Base-by-base conservation (phyloP, 371 early-diverging fungal genomes). In the Mortierella sp. region DNA sequence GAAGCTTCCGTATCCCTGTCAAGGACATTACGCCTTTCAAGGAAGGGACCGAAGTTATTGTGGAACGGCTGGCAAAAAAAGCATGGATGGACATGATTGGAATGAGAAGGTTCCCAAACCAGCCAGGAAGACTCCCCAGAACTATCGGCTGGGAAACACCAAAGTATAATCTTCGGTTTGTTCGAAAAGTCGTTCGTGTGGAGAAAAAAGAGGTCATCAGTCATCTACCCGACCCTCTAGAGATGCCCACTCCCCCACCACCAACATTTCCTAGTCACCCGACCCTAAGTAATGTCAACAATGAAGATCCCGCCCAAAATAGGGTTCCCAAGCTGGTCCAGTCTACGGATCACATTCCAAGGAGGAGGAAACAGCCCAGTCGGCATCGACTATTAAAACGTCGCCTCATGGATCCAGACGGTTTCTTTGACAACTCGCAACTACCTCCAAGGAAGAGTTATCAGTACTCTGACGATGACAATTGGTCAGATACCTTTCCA, bases 391-490 rank as follows among this genome's bases (percentile, higher is more conserved):
- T 37, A 37, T 37, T 9, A 9, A 37, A 9, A 37, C 37, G 37
- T 37, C 5, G 37, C 9, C 37, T 37, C 9, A 5, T 37, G 3
- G 37, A 37, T 37, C 37, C 37, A 37, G 37, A 37, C 9, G 37
- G 37, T 37, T 37, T 37, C 37, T 37, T 37, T 37, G 37, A 37
- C 9, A 37, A 3, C 3, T 37, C 37, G 5, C 3, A 9, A 3
- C 37, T 37, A 37, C 37, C 37, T 37, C 5, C 37, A 37, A 37
- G 37, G 9, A 9, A 37, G 37, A 37, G 37, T 37, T 14, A 16
- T 68, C 1, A 60, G 69, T 12, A 52, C 58, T 14, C 60, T 55
- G 16, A 56, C 59, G 2, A 53, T 68, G 69, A 61, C 55, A 68
- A 37, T 60, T 72, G 72, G 57, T 43, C 21, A n/a, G 28, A n/a